Evolutionary conservation across 495 filamentous ascomycete species (phyloP).

Genomic region (Aspergillus asperescens): DNA sequence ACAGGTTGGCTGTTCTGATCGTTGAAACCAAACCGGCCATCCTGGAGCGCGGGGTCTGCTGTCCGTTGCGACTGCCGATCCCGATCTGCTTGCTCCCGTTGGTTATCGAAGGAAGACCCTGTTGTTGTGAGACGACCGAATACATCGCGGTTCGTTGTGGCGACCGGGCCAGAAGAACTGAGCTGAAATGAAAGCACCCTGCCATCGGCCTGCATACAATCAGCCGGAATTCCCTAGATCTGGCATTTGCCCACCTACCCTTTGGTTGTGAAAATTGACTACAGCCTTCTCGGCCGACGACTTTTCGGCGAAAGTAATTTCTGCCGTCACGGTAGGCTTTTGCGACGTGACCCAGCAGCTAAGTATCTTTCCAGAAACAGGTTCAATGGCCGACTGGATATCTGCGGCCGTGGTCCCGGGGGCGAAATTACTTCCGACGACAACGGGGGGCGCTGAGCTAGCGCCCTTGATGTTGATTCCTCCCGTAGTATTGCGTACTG

Average conservation of each 20-base stretch:
- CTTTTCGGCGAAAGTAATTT: conserved; percentile 75
- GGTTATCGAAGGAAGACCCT: conserved; percentile 32
- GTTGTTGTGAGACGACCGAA: conserved; percentile 23
- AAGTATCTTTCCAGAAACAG: conserved; percentile 62
- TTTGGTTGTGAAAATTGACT: conserved; percentile 79
- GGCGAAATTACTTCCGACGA: conserved; percentile 85
- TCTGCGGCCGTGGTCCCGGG: conserved; percentile 90
- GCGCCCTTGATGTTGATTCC: conserved; percentile 80
- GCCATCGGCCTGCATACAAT: conserved; percentile 69
- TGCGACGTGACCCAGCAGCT: conserved; percentile 67
- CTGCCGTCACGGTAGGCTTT: conserved; percentile 74
- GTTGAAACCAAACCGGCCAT: conserved; percentile 57
- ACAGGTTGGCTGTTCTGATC: conserved; percentile 28
- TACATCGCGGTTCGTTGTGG: conserved; percentile 25
- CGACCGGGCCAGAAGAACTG: conserved; percentile 46
- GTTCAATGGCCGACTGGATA: conserved; percentile 79
- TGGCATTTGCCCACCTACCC: conserved; percentile 46
- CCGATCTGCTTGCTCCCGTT: conserved; percentile 45
- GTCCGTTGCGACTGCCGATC: conserved; percentile 38
- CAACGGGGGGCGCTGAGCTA: conserved; percentile 64
- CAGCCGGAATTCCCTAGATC: not conserved
- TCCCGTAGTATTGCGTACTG: conserved; percentile 21
- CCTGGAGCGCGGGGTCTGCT: conserved; percentile 47
- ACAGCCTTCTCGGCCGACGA: conserved; percentile 75
- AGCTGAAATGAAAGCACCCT: conserved; percentile 70